Evolutionary conservation across 2,329 filamentous ascomycete species (phyloP), one percentile per base, ranked within the genome.

Genomic region (Hyphodiscus sp.): DNA sequence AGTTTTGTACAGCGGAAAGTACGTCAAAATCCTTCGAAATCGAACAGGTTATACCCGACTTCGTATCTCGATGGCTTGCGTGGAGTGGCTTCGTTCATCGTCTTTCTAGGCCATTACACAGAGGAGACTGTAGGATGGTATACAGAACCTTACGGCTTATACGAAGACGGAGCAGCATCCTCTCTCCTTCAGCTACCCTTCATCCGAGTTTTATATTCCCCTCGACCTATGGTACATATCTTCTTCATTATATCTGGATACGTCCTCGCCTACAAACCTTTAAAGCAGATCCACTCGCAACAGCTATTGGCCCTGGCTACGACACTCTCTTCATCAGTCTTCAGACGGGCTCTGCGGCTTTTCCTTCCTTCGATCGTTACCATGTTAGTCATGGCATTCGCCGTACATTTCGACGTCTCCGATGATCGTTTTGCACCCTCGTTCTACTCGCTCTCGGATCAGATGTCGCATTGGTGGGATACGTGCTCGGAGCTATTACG

Each of bases 211-310:
- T 51, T 76, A 19, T 56, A 75, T 71, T 72, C 72, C 16, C 74
- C 74, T 18, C 69, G 71, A 18, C 73, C 74, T 9, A 75, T 76
- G 73, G 76, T 78, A 2, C 72, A 76, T 60, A 70, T 78, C 46
- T 78, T 78, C 64, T 78, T 78, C 63, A 71, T 78, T 58, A 74
- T 78, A 38, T 77, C 75, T 1, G 76, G 76, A 41, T 76, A 74
- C 56, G 75, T 72, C 2, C 68, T 78, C 20, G 71, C 74, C 8
- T 70, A 71, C 58, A 74, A 74, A 57, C 71, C 75, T 1, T 62
- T 78, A 23, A 68, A 69, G 50, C 66, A 69, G 30, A 69, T 75
- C 8, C 73, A 72, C 51, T 61, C 67, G 10, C 67, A 71, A 41
- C 66, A 74, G 53, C 65, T 67, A 49, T 66, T 68, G 16, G 65